phyloP scores from a whole-genome alignment of 768 basidiomycete species.

The Piloderma croceum region DNA sequence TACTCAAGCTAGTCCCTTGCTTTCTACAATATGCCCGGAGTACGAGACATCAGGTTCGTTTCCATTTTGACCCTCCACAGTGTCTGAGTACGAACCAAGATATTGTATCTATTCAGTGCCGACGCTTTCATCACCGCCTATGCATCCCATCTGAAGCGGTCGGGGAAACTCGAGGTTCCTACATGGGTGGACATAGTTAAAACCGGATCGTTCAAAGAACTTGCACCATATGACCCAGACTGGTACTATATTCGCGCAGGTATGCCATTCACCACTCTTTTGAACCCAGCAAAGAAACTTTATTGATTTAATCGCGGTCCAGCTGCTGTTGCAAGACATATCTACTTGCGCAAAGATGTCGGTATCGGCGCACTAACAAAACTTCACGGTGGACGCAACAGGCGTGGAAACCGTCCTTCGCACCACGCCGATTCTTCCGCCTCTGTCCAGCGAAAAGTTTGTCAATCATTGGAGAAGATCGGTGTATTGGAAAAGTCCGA shows the following conservation, averaged over 20 bases:
- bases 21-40: slow-evolving; percentile 76
- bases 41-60: slow-evolving; percentile 72
- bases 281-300: neutral
- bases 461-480: slow-evolving; percentile 98
- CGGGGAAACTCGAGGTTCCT: slow-evolving; percentile 98
- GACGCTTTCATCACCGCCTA: slow-evolving; percentile 93
- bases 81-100: slow-evolving; percentile 12
- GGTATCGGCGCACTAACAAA: slow-evolving; percentile 91
- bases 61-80: slow-evolving; percentile 1
- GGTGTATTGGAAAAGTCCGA: slow-evolving; percentile 92
- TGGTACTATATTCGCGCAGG: slow-evolving; percentile 99
- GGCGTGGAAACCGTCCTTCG: slow-evolving; percentile 93
- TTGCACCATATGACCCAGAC: slow-evolving; percentile 97
- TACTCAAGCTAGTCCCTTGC: slow-evolving; percentile 39
- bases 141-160: slow-evolving; percentile 93
- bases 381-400: slow-evolving; percentile 93
- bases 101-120: slow-evolving; percentile 49
- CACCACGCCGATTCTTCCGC: slow-evolving; percentile 86
- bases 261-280: slow-evolving; percentile 39
- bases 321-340: slow-evolving; percentile 98
- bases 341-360: slow-evolving; percentile 98
- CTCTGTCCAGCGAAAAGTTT: slow-evolving; percentile 89
- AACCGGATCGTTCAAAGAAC: slow-evolving; percentile 96
- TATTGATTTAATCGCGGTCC: slow-evolving; percentile 4
- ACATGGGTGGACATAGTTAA: slow-evolving; percentile 99